Base-by-base conservation (phyloP, 768 basidiomycete genomes). In the Pluteus cervinus region DNA sequence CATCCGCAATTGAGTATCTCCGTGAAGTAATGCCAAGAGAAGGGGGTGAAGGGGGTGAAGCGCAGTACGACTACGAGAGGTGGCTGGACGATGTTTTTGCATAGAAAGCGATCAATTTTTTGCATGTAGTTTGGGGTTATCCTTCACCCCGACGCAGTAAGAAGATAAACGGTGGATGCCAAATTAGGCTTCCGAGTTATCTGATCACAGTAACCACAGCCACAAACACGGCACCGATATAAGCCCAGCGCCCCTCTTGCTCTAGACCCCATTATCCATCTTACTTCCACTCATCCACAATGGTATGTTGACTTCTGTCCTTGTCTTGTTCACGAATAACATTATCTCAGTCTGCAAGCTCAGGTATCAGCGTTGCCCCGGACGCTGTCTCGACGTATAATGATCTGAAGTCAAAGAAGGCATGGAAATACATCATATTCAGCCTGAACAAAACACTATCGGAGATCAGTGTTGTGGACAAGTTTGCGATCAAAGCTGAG, bases 401-500 rank as follows among this genome's bases (percentile, higher is more conserved):
- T 52, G 65, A 69, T 22, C 73, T 92, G 52, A 91, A 92, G 71
- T 66, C 83, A 20, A 71, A 72, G 49, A 85, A 81, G 71, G 79
- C 75, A 62, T 46, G 60, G 64, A 89, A 85, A 58, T 97, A 86
- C 71, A 78, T 97, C 66, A 70, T 91, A 60, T 96, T 76, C 70
- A 65, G 51, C 12, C 62, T 97, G 50, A 83, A 65, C 66, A 47
- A 61, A 11, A 60, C 61, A 35, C 60, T 71, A 43, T 81, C 75
- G n/a, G 74, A 86, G 62, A 85, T 98, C 60, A 51, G 87, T 47
- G 81, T 91, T 29, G n/a, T n/a, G n/a, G n/a, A n/a, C n/a, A n/a
- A n/a, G n/a, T n/a, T n/a, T n/a, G n/a, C n/a, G n/a, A n/a, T n/a
- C n/a, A n/a, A n/a, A n/a, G n/a, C n/a, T n/a, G n/a, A n/a, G n/a